phyloP scores from a whole-genome alignment of 495 filamentous ascomycete genomes.

The Rhizodiscina lignyota region DNA sequence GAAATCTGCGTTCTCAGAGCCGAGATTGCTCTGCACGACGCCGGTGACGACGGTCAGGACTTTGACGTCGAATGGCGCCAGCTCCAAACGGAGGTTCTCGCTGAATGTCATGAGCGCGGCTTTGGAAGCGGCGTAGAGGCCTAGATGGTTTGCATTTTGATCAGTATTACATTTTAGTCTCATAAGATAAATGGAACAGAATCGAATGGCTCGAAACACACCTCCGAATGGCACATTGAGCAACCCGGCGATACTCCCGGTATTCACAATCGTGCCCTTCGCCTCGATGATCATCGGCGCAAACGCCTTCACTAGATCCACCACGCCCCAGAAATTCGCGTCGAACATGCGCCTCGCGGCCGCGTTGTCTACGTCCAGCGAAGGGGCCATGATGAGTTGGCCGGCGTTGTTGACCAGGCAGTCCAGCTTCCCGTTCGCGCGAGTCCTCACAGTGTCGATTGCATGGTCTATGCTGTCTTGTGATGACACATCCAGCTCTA shows the following conservation, averaged over 20 bases:
- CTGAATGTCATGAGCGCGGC: conserved; percentile 29
- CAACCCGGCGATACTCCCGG: conserved; percentile 30
- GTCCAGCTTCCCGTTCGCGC: conserved; percentile 42
- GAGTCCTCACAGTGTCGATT: conserved; percentile 26
- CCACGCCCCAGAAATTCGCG: conserved; percentile 43
- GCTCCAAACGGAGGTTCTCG: conserved; percentile 31
- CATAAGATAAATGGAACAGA: conserved; percentile 4
- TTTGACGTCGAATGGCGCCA: conserved; percentile 5
- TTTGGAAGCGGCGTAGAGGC: conserved; percentile 34
- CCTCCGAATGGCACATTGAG: conserved; percentile 30
- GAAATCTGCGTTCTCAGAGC: too few relatives aligned
- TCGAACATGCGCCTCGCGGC: conserved; percentile 39
- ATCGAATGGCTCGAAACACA: conserved; percentile 5
- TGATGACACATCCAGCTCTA: conserved; percentile 28
- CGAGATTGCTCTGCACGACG: conserved; percentile 1
- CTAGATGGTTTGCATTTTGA: neutral
- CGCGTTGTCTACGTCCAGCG: conserved; percentile 32
- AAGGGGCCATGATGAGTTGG: conserved; percentile 31
- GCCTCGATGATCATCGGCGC: conserved; percentile 3
- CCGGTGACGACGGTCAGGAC: conserved; percentile 8
- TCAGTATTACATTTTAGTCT: too few relatives aligned
- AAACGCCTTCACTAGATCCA: conserved; percentile 30
- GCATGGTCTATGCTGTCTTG: conserved; percentile 30
- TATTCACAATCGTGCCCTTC: conserved; percentile 3
- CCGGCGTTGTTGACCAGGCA: conserved; percentile 55